Evolutionary conservation across 2,329 filamentous ascomycete genomes (phyloP).

Genomic region (Claviceps digitariae): DNA sequence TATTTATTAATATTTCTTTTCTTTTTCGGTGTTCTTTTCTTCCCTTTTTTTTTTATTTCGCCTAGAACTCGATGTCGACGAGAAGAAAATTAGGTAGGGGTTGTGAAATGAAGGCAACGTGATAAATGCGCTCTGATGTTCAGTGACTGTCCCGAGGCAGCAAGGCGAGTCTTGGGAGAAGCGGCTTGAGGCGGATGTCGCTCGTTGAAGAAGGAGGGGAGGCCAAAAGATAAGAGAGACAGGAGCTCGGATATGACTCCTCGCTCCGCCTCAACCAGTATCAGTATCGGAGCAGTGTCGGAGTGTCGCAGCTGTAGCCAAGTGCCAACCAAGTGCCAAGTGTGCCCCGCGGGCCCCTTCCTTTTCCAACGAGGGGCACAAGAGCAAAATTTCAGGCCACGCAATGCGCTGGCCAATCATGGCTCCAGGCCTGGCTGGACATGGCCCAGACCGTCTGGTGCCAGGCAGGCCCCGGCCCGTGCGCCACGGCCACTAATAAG

Average conservation of each 20-base stretch:
- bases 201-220: background rate
- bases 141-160: background rate
- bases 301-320: background rate
- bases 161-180: background rate
- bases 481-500: background rate
- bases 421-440: constrained; percentile 1
- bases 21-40: background rate
- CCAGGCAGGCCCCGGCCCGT: background rate
- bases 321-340: too few relatives aligned
- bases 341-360: constrained; percentile 7
- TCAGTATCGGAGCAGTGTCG: background rate
- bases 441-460: background rate
- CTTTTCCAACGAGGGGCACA: constrained; percentile 3
- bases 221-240: background rate
- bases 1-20: constrained; percentile 8
- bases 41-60: background rate
- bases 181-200: background rate
- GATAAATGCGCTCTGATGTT: background rate
- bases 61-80: background rate
- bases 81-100: background rate
- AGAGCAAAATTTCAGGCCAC: constrained; percentile 8
- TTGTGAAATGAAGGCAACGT: background rate
- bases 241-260: constrained; percentile 2
- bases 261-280: background rate
- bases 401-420: constrained; percentile 9